Percentiles rank a stretch among this genome's conserved stretches.
Evolutionary conservation across 108 stramenopile species (phyloP).

Genomic region (Cyclotella cryptica): DNA sequence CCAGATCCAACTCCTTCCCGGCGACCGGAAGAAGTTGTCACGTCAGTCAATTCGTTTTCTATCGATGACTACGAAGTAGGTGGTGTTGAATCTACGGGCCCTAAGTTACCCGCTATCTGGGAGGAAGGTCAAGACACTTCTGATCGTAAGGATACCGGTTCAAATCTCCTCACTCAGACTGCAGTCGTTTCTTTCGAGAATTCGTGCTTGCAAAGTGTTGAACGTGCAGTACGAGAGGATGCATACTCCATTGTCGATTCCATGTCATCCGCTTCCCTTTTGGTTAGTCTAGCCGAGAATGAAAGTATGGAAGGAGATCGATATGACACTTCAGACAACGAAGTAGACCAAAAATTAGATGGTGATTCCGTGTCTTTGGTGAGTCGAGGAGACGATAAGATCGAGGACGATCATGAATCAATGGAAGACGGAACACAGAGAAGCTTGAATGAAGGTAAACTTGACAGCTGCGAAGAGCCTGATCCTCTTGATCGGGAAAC

Average conservation of each 20-base stretch:
- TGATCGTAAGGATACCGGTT: background rate
- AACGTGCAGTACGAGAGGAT: background rate
- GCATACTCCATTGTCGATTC: background rate
- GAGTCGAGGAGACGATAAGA: background rate
- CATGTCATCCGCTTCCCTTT: background rate
- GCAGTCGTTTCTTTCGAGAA: background rate
- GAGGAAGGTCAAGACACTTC: background rate
- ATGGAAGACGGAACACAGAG: background rate
- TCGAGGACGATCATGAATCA: background rate
- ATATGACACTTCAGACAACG: background rate
- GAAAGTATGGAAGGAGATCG: background rate
- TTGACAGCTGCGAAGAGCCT: background rate
- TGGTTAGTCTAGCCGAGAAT: background rate
- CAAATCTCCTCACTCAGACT: no score
- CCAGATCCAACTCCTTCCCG: background rate
- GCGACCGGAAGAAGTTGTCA: no score
- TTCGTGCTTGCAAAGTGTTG: background rate
- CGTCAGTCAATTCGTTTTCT: no score
- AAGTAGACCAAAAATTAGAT: background rate
- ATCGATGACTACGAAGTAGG: no score
- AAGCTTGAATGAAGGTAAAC: background rate
- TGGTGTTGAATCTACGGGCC: no score
- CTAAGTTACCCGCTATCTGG: no score
- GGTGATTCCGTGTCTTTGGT: slow-evolving; percentile 4
- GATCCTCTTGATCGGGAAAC: background rate